These are phyloP conservation scores for Gelatoporia subvermispora DNA, from an alignment of 768 basidiomycete genomes.

Conservation along the genomic window DNA sequence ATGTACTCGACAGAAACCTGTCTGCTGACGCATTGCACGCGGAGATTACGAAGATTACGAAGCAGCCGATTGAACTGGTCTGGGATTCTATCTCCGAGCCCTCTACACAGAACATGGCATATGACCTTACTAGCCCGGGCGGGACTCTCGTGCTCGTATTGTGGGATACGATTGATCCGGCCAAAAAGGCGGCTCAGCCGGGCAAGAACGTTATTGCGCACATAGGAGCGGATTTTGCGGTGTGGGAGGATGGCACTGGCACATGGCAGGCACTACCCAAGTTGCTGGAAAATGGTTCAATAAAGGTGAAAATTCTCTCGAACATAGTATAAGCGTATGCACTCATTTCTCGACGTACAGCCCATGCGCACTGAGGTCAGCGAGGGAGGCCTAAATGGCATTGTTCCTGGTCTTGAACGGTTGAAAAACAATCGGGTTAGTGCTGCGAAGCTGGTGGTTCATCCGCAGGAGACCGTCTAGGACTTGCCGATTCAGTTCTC, in stretches of 20 bases:
- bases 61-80: conserved; percentile 11
- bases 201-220: conserved; percentile 10
- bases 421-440: conserved; percentile 18
- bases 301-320: conserved; percentile 13
- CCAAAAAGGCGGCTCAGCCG: neutral
- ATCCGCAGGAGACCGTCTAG: conserved; percentile 20
- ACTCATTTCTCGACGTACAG: conserved; percentile 1
- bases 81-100: conserved; percentile 14
- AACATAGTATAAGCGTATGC: neutral
- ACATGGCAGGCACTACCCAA: conserved; percentile 13
- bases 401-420: conserved; percentile 16
- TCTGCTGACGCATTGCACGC: neutral
- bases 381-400: conserved; percentile 18
- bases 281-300: conserved; percentile 11
- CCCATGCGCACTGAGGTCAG: conserved; percentile 21
- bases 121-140: conserved; percentile 14
- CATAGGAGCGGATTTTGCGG: conserved; percentile 8
- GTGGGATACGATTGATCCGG: conserved; percentile 1
- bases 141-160: conserved; percentile 15
- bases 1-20: conserved; percentile 21
- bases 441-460: conserved; percentile 20
- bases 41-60: conserved; percentile 8
- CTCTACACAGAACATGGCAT: conserved; percentile 13
- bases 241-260: conserved; percentile 6
- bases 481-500: too few species aligned